phyloP scores from a whole-genome alignment of 2,329 filamentous ascomycete genomes.

The Fusarium sp. region DNA sequence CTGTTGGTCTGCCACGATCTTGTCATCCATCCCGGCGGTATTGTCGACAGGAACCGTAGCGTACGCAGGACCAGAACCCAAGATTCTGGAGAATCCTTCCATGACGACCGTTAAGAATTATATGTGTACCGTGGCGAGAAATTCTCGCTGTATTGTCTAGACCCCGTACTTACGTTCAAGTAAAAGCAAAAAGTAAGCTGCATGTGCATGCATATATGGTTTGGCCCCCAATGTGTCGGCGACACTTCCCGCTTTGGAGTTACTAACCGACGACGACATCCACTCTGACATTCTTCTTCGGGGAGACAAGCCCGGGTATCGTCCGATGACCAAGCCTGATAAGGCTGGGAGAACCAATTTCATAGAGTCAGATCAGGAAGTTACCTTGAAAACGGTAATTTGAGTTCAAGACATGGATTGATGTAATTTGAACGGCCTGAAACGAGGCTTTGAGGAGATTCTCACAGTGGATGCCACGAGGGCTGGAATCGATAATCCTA shows the following conservation, averaged over 20 bases:
- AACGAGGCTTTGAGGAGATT: neutral
- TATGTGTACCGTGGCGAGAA: no score
- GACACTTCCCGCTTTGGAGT: neutral
- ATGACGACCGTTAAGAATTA: neutral
- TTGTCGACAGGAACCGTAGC: neutral
- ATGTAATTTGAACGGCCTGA: neutral
- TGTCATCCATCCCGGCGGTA: constrained; percentile 9
- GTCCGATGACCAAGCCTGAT: neutral
- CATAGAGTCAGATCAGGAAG: neutral
- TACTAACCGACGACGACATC: neutral
- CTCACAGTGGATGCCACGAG: neutral
- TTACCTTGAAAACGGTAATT: no score
- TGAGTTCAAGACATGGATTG: neutral
- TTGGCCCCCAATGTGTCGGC: neutral
- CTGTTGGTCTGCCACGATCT: neutral
- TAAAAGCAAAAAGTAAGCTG: neutral
- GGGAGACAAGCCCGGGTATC: neutral
- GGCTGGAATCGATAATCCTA: neutral
- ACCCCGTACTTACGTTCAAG: no score
- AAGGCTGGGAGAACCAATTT: neutral
- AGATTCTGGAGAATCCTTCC: neutral
- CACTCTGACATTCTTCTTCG: neutral
- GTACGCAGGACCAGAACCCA: neutral
- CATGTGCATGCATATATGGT: neutral
- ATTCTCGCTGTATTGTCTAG: no score